A percentile compares a stretch with the other conserved stretches of the same genome.
phyloP scores from a whole-genome alignment of 768 basidiomycete species.

The Suillus alpinus region DNA sequence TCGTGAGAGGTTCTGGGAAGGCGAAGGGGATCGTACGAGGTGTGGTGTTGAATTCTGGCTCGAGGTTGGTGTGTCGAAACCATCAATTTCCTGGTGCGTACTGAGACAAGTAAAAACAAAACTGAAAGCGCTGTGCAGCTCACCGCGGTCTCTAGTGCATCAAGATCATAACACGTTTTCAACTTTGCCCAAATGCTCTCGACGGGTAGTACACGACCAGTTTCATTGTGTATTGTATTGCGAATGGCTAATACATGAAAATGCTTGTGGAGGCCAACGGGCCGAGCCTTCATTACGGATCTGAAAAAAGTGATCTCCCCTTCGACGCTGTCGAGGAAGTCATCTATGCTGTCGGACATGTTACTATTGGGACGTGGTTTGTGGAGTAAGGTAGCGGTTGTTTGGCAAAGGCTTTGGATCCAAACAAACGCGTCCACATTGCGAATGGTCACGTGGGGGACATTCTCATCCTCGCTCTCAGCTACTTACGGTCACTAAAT shows the following conservation, averaged over 20 bases:
- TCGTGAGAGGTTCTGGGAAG: slow-evolving; percentile 60
- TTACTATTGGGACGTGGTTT: not conserved
- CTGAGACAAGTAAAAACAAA: slow-evolving; percentile 4
- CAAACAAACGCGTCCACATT: slow-evolving; percentile 8
- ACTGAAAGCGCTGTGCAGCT: slow-evolving; percentile 25
- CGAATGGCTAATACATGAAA: slow-evolving; percentile 79
- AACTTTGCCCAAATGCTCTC: slow-evolving; percentile 78
- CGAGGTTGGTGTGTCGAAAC: slow-evolving; percentile 43
- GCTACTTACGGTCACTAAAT: not conserved
- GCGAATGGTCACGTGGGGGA: not conserved
- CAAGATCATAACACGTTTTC: slow-evolving; percentile 67
- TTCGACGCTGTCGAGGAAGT: slow-evolving; percentile 67
- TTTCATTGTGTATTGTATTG: slow-evolving; percentile 68
- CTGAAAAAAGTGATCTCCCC: slow-evolving; percentile 87
- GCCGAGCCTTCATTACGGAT: slow-evolving; percentile 76
- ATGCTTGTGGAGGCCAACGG: slow-evolving; percentile 79
- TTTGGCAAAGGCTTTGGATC: slow-evolving; percentile 21
- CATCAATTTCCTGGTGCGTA: slow-evolving; percentile 41
- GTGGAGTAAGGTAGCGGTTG: slow-evolving; percentile 7
- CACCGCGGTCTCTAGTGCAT: slow-evolving; percentile 69
- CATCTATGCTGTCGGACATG: slow-evolving; percentile 20
- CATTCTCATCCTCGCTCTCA: not conserved
- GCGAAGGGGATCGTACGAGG: slow-evolving; percentile 63
- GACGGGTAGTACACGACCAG: slow-evolving; percentile 54
- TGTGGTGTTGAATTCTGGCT: slow-evolving; percentile 41